Conservation (phyloP, 768 basidiomycete genomes). For the Saitozyma sp. region DNA sequence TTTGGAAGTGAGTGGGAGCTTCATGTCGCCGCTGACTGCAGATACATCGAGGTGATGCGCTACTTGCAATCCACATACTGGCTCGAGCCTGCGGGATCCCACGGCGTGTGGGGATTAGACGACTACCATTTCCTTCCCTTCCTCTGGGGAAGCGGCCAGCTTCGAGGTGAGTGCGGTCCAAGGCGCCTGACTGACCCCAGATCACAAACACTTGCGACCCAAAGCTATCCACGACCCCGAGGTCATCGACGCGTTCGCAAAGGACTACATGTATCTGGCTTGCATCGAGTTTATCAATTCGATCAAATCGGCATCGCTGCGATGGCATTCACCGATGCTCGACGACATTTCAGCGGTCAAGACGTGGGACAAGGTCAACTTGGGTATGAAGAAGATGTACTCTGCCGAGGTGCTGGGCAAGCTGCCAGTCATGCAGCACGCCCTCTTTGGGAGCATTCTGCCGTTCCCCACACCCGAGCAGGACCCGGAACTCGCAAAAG, state of each 20-base stretch:
- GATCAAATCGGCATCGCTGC: slow-evolving; percentile 88
- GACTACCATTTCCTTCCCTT: slow-evolving; percentile 97
- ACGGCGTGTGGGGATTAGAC: slow-evolving; percentile 96
- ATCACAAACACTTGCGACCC: slow-evolving; percentile 84
- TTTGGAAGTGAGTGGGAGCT: slow-evolving; percentile 61
- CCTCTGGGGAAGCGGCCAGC: slow-evolving; percentile 52
- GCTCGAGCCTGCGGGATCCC: slow-evolving; percentile 98
- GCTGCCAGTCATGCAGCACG: slow-evolving; percentile 93
- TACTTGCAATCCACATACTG: slow-evolving; percentile 88
- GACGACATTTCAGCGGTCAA: slow-evolving; percentile 89
- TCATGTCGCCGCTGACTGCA: slow-evolving; percentile 16
- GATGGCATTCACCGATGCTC: slow-evolving; percentile 99
- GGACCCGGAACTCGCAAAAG: slow-evolving; percentile 27
- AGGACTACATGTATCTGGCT: slow-evolving; percentile 94
- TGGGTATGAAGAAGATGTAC: slow-evolving; percentile 98
- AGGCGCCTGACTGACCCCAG: slow-evolving; percentile 50
- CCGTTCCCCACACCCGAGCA: slow-evolving; percentile 43
- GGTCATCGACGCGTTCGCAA: slow-evolving; percentile 84
- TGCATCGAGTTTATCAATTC: slow-evolving; percentile 96
- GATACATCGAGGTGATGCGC: slow-evolving; percentile 59
- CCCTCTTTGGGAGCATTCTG: slow-evolving; percentile 83
- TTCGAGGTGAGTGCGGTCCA: slow-evolving; percentile 30
- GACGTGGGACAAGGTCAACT: slow-evolving; percentile 90
- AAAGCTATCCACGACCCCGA: slow-evolving; percentile 91
- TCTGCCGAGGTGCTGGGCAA: slow-evolving; percentile 90